These are phyloP conservation scores for Ascochyta pisi DNA, from an alignment of 2,329 filamentous ascomycete genomes.

Conservation along the genomic window DNA sequence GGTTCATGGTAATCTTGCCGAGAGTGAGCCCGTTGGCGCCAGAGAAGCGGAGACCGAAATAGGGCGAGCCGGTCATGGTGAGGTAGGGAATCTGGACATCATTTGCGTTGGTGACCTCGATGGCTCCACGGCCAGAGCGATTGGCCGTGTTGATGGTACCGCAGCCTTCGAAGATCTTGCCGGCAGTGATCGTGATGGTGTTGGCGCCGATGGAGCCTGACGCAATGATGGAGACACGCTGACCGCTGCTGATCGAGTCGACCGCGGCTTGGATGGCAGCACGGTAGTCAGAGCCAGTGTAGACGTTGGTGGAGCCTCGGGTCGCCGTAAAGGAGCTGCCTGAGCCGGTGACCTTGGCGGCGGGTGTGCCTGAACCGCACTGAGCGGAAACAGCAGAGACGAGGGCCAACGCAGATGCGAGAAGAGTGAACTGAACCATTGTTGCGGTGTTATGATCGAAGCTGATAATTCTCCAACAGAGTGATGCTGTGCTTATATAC, in stretches of 20 bases:
- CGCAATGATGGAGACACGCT: conserved; percentile 62
- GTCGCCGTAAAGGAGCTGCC: conserved; percentile 55
- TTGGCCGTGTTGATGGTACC: conserved; percentile 60
- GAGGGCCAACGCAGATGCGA: conserved; percentile 54
- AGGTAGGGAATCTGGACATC: conserved; percentile 64
- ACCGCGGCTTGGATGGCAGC: conserved; percentile 63
- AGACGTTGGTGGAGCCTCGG: conserved; percentile 55
- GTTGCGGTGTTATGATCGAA: background rate
- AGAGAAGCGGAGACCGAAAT: conserved; percentile 64
- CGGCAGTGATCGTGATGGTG: conserved; percentile 59
- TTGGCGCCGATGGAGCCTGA: conserved; percentile 63
- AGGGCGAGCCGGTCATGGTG: conserved; percentile 64
- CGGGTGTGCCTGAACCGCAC: conserved; percentile 57
- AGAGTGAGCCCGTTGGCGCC: conserved; percentile 58
- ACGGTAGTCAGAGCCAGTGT: conserved; percentile 62
- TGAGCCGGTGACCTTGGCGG: conserved; percentile 58
- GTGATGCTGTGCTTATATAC: conserved; percentile 6
- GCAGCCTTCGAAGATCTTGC: conserved; percentile 66
- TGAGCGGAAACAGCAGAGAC: conserved; percentile 50
- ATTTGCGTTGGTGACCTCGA: conserved; percentile 58
- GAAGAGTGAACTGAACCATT: conserved; percentile 49
- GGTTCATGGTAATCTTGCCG: conserved; percentile 62
- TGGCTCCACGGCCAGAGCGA: conserved; percentile 58
- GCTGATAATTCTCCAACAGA: background rate
- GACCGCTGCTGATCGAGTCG: conserved; percentile 59